These are phyloP conservation scores for Maudiozyma saulgeensis DNA, from an alignment of 805 yeast genomes.

Conservation along the genomic window DNA sequence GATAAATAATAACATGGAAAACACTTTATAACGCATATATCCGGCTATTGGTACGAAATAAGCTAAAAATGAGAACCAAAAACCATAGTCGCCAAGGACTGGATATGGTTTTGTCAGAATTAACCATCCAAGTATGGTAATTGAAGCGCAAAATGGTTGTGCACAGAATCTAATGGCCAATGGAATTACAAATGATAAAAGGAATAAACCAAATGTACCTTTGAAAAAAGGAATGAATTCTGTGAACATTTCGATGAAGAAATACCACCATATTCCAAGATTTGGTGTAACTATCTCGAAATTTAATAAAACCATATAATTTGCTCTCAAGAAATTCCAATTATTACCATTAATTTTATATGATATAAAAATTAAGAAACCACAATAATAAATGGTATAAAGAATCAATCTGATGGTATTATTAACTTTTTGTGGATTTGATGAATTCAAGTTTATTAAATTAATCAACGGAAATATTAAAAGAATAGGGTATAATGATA, in stretches of 20 bases:
- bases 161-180: constrained; percentile 54
- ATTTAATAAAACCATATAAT: constrained; percentile 48
- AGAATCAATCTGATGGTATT: not conserved
- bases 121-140: constrained; percentile 41
- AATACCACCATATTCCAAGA: constrained; percentile 97
- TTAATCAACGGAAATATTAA: constrained; percentile 41
- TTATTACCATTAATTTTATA: constrained; percentile 31
- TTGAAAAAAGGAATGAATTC: constrained; percentile 76
- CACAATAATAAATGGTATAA: not conserved
- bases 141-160: constrained; percentile 51
- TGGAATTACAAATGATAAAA: constrained; percentile 60
- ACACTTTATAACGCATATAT: constrained; percentile 37
- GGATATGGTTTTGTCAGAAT: constrained; percentile 78
- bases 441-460: not conserved
- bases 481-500: constrained; percentile 54
- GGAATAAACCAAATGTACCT: constrained; percentile 72
- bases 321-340: constrained; percentile 40
- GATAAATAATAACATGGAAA: constrained; percentile 44
- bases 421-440: not conserved
- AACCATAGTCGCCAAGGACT: constrained; percentile 65
- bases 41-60: constrained; percentile 39
- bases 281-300: constrained; percentile 77
- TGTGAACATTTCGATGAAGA: constrained; percentile 90
- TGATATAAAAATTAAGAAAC: constrained; percentile 30
- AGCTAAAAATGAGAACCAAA: constrained; percentile 40